These are phyloP conservation scores for Leccinum uliginosum DNA, from an alignment of 768 basidiomycete genomes.

Conservation along the genomic window DNA sequence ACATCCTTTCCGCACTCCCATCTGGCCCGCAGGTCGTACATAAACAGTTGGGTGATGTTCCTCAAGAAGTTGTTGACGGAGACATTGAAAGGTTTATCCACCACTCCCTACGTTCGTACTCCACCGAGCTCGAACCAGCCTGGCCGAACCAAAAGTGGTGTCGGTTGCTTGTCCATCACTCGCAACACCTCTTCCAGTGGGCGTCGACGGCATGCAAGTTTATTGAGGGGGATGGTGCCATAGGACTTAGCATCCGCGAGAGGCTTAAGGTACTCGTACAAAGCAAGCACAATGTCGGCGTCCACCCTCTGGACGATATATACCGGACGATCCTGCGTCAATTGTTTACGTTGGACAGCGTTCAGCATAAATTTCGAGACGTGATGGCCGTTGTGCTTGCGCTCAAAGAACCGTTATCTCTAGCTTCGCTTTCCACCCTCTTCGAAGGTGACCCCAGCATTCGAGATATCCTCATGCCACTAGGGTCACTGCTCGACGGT, in stretches of 20 bases:
- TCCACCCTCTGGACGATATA: constrained; percentile 17
- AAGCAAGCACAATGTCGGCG: background rate
- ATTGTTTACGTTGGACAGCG: constrained; percentile 7
- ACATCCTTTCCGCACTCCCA: constrained; percentile 13
- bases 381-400: constrained; percentile 18
- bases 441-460: constrained; percentile 8
- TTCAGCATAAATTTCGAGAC: constrained; percentile 14
- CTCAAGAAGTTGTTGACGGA: constrained; percentile 9
- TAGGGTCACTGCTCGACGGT: constrained; percentile 25
- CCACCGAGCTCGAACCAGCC: constrained; percentile 9
- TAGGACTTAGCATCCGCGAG: constrained; percentile 10
- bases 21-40: constrained; percentile 8
- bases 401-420: constrained; percentile 19
- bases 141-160: constrained; percentile 22
- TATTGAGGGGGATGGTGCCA: constrained; percentile 19
- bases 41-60: constrained; percentile 12
- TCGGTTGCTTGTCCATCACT: constrained; percentile 17
- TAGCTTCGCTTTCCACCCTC: constrained; percentile 11
- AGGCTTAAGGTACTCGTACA: constrained; percentile 12
- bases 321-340: constrained; percentile 18
- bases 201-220: constrained; percentile 28
- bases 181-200: constrained; percentile 33
- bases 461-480: constrained; percentile 13
- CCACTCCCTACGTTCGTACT: constrained; percentile 9
- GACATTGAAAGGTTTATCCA: constrained; percentile 15